Conservation (phyloP, 1,284 basidiomycete species). For the Xerocomus nothofagi region DNA sequence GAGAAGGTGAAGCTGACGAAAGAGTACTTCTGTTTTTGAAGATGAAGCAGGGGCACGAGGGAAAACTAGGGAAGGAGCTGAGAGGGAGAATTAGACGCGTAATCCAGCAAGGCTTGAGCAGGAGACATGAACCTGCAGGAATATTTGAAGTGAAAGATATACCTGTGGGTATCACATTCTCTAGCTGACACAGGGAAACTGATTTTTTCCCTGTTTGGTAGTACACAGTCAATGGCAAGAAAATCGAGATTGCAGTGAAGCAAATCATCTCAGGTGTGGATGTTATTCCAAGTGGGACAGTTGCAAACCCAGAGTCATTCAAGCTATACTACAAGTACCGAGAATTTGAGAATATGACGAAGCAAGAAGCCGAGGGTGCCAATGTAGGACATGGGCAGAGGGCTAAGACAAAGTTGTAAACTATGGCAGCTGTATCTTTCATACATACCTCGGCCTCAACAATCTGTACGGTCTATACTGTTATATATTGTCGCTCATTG, state of each 20-base stretch:
- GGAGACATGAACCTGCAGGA: slow-evolving; percentile 71
- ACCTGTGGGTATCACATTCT: slow-evolving; percentile 46
- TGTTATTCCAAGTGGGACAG: slow-evolving; percentile 64
- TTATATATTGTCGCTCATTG: no score
- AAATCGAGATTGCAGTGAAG: slow-evolving; percentile 74
- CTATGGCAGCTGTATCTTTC: neutral
- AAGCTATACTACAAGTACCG: slow-evolving; percentile 62
- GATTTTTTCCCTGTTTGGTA: slow-evolving; percentile 23
- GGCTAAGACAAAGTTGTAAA: slow-evolving; percentile 21
- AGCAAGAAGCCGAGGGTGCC: slow-evolving; percentile 16
- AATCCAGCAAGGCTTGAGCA: slow-evolving; percentile 68
- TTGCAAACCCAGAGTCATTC: slow-evolving; percentile 66
- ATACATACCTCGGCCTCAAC: neutral
- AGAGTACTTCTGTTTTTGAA: slow-evolving; percentile 85
- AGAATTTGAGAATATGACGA: slow-evolving; percentile 39
- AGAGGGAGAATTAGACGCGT: slow-evolving; percentile 53
- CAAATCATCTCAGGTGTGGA: slow-evolving; percentile 66
- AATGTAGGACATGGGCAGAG: neutral
- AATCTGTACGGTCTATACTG: no score
- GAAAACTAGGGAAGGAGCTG: slow-evolving; percentile 49
- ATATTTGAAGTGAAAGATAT: slow-evolving; percentile 64
- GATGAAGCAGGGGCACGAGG: slow-evolving; percentile 55
- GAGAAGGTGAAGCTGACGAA: slow-evolving; percentile 74
- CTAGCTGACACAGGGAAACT: neutral
- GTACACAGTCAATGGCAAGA: slow-evolving; percentile 75